These are phyloP conservation scores for Leccinum broughii DNA, from an alignment of 768 basidiomycete genomes.

Conservation along the genomic window DNA sequence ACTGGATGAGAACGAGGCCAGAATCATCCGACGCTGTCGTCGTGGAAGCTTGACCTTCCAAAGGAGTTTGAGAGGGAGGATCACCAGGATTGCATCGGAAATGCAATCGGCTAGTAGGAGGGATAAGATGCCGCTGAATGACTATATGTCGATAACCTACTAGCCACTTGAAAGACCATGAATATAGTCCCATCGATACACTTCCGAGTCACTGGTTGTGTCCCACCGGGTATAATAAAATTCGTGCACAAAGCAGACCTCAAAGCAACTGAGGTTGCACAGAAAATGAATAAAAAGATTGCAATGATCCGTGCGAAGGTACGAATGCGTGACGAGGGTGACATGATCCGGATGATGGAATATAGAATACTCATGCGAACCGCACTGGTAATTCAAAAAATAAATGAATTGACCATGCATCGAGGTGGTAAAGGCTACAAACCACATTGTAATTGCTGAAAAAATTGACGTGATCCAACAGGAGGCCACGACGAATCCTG, in stretches of 20 bases:
- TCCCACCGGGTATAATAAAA: not conserved
- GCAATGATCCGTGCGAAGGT: not conserved
- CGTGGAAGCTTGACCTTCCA: slow-evolving; percentile 16
- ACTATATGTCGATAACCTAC: not conserved
- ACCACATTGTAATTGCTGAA: not conserved
- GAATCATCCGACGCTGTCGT: slow-evolving; percentile 18
- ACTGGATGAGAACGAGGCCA: slow-evolving; percentile 14
- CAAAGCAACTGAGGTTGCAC: not conserved
- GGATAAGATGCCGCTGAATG: not conserved
- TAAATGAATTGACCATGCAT: not conserved
- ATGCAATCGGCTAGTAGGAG: not conserved
- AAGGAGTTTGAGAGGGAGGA: slow-evolving; percentile 6
- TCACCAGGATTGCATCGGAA: not conserved
- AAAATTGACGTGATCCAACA: not conserved
- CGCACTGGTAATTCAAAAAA: not conserved
- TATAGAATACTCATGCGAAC: not conserved
- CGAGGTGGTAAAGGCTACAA: not conserved
- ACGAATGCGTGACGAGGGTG: not conserved
- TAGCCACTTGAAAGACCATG: not conserved
- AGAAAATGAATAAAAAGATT: not conserved
- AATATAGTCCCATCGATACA: not conserved
- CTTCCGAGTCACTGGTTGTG: not conserved
- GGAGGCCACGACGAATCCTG: not conserved
- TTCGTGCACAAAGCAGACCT: not conserved
- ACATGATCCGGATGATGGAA: not conserved